These are phyloP conservation scores for Haplosporangium sp. DNA, from an alignment of 371 early-diverging fungal genomes.

Conservation along the genomic window DNA sequence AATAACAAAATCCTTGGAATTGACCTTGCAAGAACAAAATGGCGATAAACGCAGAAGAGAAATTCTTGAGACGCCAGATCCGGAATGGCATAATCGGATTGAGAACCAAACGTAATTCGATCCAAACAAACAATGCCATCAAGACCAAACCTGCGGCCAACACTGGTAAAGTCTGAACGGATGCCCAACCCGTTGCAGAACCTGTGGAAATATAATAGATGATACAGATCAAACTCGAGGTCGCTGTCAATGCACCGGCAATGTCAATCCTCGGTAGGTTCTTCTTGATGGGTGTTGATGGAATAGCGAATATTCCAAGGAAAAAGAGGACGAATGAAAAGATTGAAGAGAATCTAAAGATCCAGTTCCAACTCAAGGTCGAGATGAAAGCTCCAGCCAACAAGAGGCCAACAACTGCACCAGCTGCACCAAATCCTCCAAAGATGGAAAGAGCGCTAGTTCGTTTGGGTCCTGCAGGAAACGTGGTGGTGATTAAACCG, in stretches of 20 bases:
- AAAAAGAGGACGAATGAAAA: constrained; percentile 28
- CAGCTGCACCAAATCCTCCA: constrained; percentile 36
- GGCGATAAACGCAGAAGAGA: constrained; percentile 32
- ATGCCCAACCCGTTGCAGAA: constrained; percentile 36
- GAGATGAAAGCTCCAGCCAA: constrained; percentile 42
- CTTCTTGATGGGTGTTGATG: constrained; percentile 8
- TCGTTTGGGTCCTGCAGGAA: constrained; percentile 44
- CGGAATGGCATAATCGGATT: constrained; percentile 49
- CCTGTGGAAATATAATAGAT: constrained; percentile 46
- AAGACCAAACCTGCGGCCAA: constrained; percentile 33
- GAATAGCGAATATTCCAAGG: constrained; percentile 16
- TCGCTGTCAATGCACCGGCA: constrained; percentile 29
- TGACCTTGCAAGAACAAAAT: constrained; percentile 35
- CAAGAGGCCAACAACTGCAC: constrained; percentile 34
- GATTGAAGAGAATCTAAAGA: constrained; percentile 42
- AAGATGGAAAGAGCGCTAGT: constrained; percentile 36
- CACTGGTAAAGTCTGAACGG: constrained; percentile 33
- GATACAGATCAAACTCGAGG: constrained; percentile 39
- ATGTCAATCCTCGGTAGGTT: constrained; percentile 19
- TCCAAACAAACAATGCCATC: constrained; percentile 25
- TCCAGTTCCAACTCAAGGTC: constrained; percentile 39
- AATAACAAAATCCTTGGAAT: constrained; percentile 39
- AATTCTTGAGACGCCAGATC: constrained; percentile 36
- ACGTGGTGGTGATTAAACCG: constrained; percentile 49
- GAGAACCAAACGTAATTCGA: constrained; percentile 17